Conservation (phyloP, 257 asterid species). For the Solanum phureja region DNA sequence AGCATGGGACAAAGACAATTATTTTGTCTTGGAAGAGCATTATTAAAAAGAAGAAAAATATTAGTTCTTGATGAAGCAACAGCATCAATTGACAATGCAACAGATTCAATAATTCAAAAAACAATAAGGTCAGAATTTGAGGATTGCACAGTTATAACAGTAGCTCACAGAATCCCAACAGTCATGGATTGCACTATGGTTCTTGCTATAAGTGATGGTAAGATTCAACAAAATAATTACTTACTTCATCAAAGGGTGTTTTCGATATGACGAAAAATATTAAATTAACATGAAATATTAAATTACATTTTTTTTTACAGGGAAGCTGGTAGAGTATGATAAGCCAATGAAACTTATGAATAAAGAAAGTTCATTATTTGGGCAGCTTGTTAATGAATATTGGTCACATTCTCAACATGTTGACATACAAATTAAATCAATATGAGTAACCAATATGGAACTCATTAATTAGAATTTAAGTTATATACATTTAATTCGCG, state of each 20-base stretch:
- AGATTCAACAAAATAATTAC: not conserved
- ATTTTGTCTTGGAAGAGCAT: conserved; percentile 24
- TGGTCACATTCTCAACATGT: conserved; percentile 8
- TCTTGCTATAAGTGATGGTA: conserved; percentile 26
- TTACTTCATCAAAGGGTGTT: not conserved
- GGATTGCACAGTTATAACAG: conserved; percentile 27
- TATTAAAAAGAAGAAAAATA: conserved; percentile 22
- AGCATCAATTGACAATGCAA: conserved; percentile 31
- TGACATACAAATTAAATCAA: not conserved
- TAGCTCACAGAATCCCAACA: conserved; percentile 32
- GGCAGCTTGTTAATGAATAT: conserved; percentile 28
- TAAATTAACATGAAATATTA: not conserved
- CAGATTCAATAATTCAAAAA: conserved; percentile 21
- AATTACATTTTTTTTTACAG: not conserved
- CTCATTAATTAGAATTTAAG: not conserved
- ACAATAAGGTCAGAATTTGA: conserved; percentile 15
- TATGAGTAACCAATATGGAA: not conserved
- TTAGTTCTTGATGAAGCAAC: conserved; percentile 32
- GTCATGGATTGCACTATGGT: conserved; percentile 30
- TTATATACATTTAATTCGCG: not conserved
- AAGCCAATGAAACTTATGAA: conserved; percentile 20
- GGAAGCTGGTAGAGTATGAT: conserved; percentile 21
- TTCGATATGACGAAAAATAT: not conserved
- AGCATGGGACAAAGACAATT: conserved; percentile 37
- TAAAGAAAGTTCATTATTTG: conserved; percentile 15